phyloP scores from a whole-genome alignment of 1,284 basidiomycete genomes.

The Coniferiporia sulphurascens region DNA sequence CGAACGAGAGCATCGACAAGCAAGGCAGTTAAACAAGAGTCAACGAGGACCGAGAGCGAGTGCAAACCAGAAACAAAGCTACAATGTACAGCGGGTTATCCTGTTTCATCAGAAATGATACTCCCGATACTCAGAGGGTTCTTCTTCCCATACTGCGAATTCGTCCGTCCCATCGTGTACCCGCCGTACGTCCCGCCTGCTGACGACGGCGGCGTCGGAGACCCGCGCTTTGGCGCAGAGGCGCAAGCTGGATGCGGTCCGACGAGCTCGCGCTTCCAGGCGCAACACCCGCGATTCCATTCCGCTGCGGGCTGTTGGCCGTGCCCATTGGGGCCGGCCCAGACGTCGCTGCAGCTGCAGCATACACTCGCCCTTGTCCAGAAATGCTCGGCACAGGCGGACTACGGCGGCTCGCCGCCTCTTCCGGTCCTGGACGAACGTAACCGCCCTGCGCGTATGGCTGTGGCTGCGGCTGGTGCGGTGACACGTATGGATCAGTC shows the following conservation, averaged over 20 bases:
- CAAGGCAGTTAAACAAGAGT: too few relatives aligned
- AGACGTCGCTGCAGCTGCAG: not conserved
- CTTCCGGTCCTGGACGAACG: slow-evolving; percentile 13
- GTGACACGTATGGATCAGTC: not conserved
- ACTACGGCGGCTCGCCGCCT: slow-evolving; percentile 6
- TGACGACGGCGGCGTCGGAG: slow-evolving; percentile 27
- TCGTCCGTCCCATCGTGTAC: slow-evolving; percentile 19
- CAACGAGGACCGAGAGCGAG: not conserved
- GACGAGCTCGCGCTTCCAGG: slow-evolving; percentile 3
- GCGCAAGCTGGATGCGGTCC: slow-evolving; percentile 55
- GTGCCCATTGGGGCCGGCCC: not conserved
- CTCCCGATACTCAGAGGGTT: slow-evolving; percentile 69
- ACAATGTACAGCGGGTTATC: not conserved
- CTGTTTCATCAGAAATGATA: slow-evolving; percentile 54
- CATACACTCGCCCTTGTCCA: slow-evolving; percentile 2
- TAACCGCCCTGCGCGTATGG: slow-evolving; percentile 1
- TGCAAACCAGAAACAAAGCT: not conserved
- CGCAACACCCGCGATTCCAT: slow-evolving; percentile 9
- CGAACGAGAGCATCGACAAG: not conserved
- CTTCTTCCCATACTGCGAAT: slow-evolving; percentile 40
- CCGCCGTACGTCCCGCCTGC: slow-evolving; percentile 21
- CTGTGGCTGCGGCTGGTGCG: not conserved
- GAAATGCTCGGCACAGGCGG: slow-evolving; percentile 18
- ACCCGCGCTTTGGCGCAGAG: slow-evolving; percentile 31
- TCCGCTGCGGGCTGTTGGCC: slow-evolving; percentile 8